These are phyloP conservation scores for Tricholoma bakamatsutake DNA, from an alignment of 768 basidiomycete genomes.

Conservation along the genomic window DNA sequence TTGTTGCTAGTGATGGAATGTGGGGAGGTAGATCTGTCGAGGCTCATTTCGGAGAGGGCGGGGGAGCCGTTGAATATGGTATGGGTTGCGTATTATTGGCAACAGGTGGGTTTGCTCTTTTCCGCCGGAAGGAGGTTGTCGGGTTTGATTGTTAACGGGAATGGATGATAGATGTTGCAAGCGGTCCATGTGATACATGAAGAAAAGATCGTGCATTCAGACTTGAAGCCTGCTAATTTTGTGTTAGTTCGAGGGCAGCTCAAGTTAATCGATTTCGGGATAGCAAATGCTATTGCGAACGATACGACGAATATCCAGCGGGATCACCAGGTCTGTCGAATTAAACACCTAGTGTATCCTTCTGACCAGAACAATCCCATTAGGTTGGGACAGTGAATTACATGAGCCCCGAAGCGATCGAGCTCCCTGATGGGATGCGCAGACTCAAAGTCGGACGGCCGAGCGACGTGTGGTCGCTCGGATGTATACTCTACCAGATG, in stretches of 20 bases:
- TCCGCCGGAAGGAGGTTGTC: not conserved
- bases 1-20: slow-evolving; percentile 93
- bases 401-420: slow-evolving; percentile 98
- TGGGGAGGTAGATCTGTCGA: slow-evolving; percentile 89
- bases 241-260: slow-evolving; percentile 92
- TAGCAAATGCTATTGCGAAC: slow-evolving; percentile 97
- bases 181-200: slow-evolving; percentile 98
- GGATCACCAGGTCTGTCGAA: slow-evolving; percentile 73
- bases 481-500: slow-evolving; percentile 98
- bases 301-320: slow-evolving; percentile 98
- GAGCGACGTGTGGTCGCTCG: slow-evolving; percentile 96
- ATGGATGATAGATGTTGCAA: slow-evolving; percentile 79
- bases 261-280: slow-evolving; percentile 99
- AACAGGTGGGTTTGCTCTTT: slow-evolving; percentile 58
- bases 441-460: slow-evolving; percentile 92
- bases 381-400: slow-evolving; percentile 97
- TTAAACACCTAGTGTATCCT: not conserved
- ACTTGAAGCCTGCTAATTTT: slow-evolving; percentile 98
- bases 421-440: slow-evolving; percentile 79
- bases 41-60: slow-evolving; percentile 76
- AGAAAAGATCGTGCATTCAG: slow-evolving; percentile 98
- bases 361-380: slow-evolving; percentile 3
- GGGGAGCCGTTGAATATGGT: slow-evolving; percentile 86
- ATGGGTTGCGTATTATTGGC: slow-evolving; percentile 95
- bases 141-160: not conserved